Conservation (phyloP, 331 rosid species). For the Prunus yedoensis region DNA sequence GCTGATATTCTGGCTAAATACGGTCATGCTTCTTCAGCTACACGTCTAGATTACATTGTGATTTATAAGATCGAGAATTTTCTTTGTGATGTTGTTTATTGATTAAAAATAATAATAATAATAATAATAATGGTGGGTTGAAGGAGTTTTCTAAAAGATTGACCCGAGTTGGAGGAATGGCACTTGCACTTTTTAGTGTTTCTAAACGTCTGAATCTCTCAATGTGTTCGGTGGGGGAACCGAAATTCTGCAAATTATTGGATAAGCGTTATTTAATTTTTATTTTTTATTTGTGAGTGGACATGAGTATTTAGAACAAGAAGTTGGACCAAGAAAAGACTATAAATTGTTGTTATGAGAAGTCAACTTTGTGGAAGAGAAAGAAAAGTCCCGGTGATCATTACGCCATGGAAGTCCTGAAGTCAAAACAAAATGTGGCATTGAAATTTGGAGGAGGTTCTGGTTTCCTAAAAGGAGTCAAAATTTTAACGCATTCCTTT, state of each 20-base stretch:
- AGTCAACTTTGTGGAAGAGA: conserved; percentile 1
- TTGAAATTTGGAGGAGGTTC: conserved; percentile 16
- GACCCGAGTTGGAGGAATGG: neutral
- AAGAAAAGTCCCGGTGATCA: neutral
- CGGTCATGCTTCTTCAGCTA: no score
- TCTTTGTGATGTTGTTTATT: no score
- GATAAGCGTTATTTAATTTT: neutral
- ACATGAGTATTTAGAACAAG: neutral
- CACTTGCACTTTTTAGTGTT: neutral
- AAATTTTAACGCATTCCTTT: conserved; percentile 45
- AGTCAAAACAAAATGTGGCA: conserved; percentile 33
- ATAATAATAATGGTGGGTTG: no score
- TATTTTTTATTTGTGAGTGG: neutral
- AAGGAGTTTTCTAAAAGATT: no score
- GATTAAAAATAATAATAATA: no score
- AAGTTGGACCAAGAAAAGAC: neutral
- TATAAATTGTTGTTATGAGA: neutral
- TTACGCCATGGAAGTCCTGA: neutral
- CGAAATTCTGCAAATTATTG: neutral
- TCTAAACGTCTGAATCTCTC: neutral
- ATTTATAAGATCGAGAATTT: no score
- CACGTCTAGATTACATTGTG: no score
- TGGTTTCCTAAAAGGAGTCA: conserved; percentile 52
- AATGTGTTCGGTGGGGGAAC: no score
- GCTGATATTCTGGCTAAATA: no score